Conservation (phyloP, 106 monocot genomes). For the Hemerocallis citrina region DNA sequence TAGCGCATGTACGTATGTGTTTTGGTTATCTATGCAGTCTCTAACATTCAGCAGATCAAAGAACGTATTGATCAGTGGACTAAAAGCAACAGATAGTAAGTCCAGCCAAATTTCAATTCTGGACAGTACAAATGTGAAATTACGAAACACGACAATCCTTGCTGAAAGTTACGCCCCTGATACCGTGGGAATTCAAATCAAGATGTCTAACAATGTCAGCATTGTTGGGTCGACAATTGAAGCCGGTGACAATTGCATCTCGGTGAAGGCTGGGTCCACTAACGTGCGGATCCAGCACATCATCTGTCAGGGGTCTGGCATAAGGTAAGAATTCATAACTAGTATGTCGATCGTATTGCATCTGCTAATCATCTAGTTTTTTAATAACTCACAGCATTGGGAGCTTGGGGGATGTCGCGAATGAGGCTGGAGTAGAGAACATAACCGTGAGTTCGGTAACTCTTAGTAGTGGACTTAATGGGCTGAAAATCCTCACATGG, state of each 20-base stretch:
- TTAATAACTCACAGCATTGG: no score
- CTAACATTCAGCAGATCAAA: conserved; percentile 45
- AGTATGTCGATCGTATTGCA: no score
- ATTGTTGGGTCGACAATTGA: conserved; percentile 24
- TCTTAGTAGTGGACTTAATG: conserved; percentile 15
- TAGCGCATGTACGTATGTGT: no score
- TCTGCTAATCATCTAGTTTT: no score
- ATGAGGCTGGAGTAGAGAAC: conserved; percentile 12
- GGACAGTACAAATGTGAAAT: conserved; percentile 21
- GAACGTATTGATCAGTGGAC: conserved; percentile 36
- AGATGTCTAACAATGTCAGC: conserved; percentile 41
- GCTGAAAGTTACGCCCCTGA: conserved; percentile 55
- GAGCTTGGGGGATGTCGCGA: conserved; percentile 11
- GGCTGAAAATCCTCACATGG: conserved; percentile 24
- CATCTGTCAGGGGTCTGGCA: conserved; percentile 63
- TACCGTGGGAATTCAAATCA: conserved; percentile 66
- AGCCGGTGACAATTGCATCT: conserved; percentile 83
- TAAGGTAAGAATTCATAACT: no score
- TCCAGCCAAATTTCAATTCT: conserved; percentile 44
- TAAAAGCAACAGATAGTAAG: conserved; percentile 56
- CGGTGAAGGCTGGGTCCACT: conserved; percentile 44
- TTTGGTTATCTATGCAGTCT: no score
- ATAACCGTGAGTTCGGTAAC: conserved; percentile 10
- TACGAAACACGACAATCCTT: conserved; percentile 25
- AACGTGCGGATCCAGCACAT: conserved; percentile 56